Conservation (phyloP, 2,329 filamentous ascomycete species). For the Rutstroemia sp. region DNA sequence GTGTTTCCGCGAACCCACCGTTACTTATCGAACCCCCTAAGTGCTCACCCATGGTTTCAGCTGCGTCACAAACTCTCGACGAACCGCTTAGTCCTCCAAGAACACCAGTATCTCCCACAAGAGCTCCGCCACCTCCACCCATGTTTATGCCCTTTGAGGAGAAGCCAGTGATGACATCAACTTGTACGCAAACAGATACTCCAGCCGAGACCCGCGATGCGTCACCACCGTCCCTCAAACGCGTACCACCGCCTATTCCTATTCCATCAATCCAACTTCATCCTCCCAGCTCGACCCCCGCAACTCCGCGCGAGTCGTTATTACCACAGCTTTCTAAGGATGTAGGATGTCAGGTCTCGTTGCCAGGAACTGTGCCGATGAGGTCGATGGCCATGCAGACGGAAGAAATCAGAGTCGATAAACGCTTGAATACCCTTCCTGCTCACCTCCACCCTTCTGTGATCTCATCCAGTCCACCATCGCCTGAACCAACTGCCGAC, state of each 20-base stretch:
- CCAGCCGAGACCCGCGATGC: constrained; percentile 25
- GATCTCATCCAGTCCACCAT: constrained; percentile 55
- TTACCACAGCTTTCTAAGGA: constrained; percentile 80
- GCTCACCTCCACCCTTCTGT: constrained; percentile 72
- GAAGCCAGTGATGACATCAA: constrained; percentile 41
- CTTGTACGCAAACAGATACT: constrained; percentile 55
- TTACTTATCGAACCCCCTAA: constrained; percentile 41
- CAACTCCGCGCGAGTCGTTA: constrained; percentile 65
- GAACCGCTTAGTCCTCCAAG: constrained; percentile 57
- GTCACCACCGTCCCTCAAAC: constrained; percentile 17
- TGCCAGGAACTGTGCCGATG: constrained; percentile 35
- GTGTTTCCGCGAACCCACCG: constrained; percentile 49
- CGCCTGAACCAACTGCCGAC: constrained; percentile 36
- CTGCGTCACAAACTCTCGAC: constrained; percentile 54
- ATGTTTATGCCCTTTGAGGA: constrained; percentile 16
- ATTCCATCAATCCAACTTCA: constrained; percentile 87
- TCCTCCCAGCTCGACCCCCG: constrained; percentile 77
- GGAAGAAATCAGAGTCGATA: constrained; percentile 81
- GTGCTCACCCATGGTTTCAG: constrained; percentile 52
- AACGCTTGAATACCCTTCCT: constrained; percentile 66
- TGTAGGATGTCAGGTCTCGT: constrained; percentile 70
- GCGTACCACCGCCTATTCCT: constrained; percentile 31
- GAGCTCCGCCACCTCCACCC: constrained; percentile 34
- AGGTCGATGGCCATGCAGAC: constrained; percentile 62
- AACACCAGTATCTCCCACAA: constrained; percentile 50